Evolutionary conservation across 352 stramenopile species (phyloP), one percentile per base, ranked within the genome.

Genomic region (Phytophthora kernoviae): DNA sequence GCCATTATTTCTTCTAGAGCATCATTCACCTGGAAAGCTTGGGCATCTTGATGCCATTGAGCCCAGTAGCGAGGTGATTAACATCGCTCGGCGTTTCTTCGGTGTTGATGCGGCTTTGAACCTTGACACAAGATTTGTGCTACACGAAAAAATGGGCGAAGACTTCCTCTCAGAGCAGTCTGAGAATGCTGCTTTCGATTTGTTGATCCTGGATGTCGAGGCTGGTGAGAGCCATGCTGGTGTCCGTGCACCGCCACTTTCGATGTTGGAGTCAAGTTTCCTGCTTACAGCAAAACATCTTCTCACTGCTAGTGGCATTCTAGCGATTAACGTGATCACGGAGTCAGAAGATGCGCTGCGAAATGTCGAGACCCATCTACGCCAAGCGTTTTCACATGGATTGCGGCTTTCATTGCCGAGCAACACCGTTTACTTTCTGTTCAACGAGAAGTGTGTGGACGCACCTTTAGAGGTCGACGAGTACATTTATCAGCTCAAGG

Each of bases 141-240:
- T 91, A 1, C 67, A 85, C 24, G 58, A 83, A 40, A 40, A 68
- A 58, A 66, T 62, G 17, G 78, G 78, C 10, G 72, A 90, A 59
- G 54, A 72, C 5, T 84, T 86, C 18, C 42, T 92, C 0, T 21
- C 41, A 0, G 42, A 66, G 10, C 58, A 79, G 15, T 17, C 51
- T 3, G 33, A 66, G 7, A 20, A 30, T 37, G 39, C 14, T 20
- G 21, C 18, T 1, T 73, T 79, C 32, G 79, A 91, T 60, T 18
- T 88, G 3, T 9, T 90, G 8, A 27, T 90, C 7, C 7, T 94
- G 18, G 84, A 94, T 51, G 84, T 94, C 2, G 84, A 94, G 45
- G 72, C 65, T 36, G 84, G 81, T 2, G 65, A 68, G 33, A 59
- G 45, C 34, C 66, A 30, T 22, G 52, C 52, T n/a, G 70, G 65